Evolutionary conservation across 202 grass and related monocot species (phyloP).

Genomic region (Cymbopogon flexuosus): DNA sequence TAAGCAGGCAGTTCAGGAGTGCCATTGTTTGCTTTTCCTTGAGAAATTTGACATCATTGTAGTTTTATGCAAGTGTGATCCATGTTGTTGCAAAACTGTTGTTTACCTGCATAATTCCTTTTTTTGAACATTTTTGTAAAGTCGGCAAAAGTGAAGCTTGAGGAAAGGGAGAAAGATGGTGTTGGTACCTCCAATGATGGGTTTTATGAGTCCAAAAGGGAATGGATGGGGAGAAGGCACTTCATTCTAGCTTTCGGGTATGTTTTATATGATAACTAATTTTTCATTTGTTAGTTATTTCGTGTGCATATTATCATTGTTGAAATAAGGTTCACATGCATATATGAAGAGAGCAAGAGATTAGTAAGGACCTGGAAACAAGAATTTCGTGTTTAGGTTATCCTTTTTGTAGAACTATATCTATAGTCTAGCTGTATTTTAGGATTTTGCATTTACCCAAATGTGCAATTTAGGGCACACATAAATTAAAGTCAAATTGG

Average conservation of each 20-base stretch:
- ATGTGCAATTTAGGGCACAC: not conserved
- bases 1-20: too few relatives aligned
- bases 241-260: slow-evolving; percentile 85
- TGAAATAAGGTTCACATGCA: not conserved
- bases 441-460: too few relatives aligned
- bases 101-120: too few relatives aligned
- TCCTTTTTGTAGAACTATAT: not conserved
- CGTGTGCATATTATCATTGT: not conserved
- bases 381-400: not conserved
- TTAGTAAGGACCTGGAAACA: slow-evolving; percentile 16
- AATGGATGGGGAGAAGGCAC: slow-evolving; percentile 98
- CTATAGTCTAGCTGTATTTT: too few relatives aligned
- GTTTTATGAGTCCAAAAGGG: slow-evolving; percentile 96
- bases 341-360: not conserved
- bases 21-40: too few relatives aligned
- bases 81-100: too few relatives aligned
- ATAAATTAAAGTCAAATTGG: slow-evolving; percentile 15
- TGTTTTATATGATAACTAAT: slow-evolving; percentile 20
- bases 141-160: slow-evolving; percentile 70
- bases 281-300: slow-evolving; percentile 22
- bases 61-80: too few relatives aligned
- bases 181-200: slow-evolving; percentile 57
- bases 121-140: slow-evolving; percentile 23
- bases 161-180: slow-evolving; percentile 54
- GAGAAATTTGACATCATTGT: too few relatives aligned